Evolutionary conservation across 2,329 filamentous ascomycete genomes (phyloP).

Genomic region (Simplicillium aogashimaense): DNA sequence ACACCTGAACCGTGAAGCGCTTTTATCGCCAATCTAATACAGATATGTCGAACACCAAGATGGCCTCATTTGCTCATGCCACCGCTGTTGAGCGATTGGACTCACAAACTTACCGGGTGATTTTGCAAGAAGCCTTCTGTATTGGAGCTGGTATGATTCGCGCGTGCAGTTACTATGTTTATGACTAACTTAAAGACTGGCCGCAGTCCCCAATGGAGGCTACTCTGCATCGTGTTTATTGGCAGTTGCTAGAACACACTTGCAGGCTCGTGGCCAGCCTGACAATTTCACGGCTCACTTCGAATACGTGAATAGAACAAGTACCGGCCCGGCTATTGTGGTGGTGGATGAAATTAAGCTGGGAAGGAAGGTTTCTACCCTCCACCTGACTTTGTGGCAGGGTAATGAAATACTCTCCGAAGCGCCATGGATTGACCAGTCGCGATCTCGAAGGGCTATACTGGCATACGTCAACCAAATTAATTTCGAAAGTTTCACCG

Average conservation of each 20-base stretch:
- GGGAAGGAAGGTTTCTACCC: conserved; percentile 20
- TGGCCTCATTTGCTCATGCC: conserved; percentile 8
- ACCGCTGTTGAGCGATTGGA: conserved; percentile 12
- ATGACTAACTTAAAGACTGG: neutral
- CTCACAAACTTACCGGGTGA: conserved; percentile 12
- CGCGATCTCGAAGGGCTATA: conserved; percentile 16
- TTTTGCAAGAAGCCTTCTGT: conserved; percentile 11
- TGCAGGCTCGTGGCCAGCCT: conserved; percentile 17
- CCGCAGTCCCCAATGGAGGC: conserved; percentile 26
- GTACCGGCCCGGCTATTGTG: conserved; percentile 20
- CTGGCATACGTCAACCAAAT: conserved; percentile 22
- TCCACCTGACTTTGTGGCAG: conserved; percentile 26
- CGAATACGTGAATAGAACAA: conserved; percentile 22
- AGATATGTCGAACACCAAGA: too few species aligned
- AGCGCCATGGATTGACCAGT: conserved; percentile 17
- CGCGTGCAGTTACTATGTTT: neutral
- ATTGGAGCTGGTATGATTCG: conserved; percentile 13
- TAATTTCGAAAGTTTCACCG: conserved; percentile 15
- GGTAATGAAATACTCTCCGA: conserved; percentile 13
- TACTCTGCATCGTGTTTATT: conserved; percentile 26
- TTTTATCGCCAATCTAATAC: too few species aligned
- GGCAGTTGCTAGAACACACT: conserved; percentile 16
- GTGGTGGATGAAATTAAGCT: conserved; percentile 23
- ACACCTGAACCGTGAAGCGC: too few species aligned
- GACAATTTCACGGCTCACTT: conserved; percentile 23